Evolutionary conservation across 352 stramenopile genomes (phyloP).

Genomic region (Phytopythium oedochilum): DNA sequence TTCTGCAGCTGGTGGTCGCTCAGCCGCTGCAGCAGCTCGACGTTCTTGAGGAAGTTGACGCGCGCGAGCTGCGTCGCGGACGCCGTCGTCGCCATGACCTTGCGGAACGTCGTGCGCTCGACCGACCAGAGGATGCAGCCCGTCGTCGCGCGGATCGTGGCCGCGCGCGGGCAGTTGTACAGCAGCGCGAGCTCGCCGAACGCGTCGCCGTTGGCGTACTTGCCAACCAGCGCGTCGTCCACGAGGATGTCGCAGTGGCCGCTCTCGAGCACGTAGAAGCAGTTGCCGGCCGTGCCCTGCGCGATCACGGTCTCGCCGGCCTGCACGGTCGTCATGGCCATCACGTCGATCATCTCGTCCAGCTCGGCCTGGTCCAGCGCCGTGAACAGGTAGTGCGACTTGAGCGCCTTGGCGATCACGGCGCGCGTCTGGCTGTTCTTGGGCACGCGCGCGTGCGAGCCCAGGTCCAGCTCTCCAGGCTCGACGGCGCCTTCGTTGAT

Average conservation of each 20-base stretch:
- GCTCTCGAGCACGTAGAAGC: slow-evolving; percentile 93
- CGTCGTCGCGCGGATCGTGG: slow-evolving; percentile 88
- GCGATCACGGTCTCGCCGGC: slow-evolving; percentile 63
- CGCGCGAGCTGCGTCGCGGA: slow-evolving; percentile 68
- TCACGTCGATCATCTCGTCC: slow-evolving; percentile 83
- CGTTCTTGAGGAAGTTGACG: slow-evolving; percentile 92
- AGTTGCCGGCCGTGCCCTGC: slow-evolving; percentile 85
- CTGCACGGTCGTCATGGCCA: slow-evolving; percentile 71
- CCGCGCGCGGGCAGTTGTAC: slow-evolving; percentile 94
- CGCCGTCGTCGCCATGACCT: slow-evolving; percentile 79
- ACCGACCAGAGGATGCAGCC: slow-evolving; percentile 91
- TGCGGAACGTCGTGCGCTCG: slow-evolving; percentile 84
- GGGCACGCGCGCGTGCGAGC: slow-evolving; percentile 45
- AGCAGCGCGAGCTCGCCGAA: slow-evolving; percentile 97
- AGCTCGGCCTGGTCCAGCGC: slow-evolving; percentile 68
- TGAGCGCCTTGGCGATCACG: slow-evolving; percentile 79
- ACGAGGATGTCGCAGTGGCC: slow-evolving; percentile 86
- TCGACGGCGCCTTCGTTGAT: slow-evolving; percentile 81
- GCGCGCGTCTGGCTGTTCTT: slow-evolving; percentile 69
- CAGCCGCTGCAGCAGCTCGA: slow-evolving; percentile 90
- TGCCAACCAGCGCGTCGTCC: slow-evolving; percentile 71
- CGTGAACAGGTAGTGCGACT: slow-evolving; percentile 81
- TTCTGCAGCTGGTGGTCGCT: slow-evolving; percentile 86
- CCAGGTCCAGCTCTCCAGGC: slow-evolving; percentile 45
- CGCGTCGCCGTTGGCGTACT: slow-evolving; percentile 71